phyloP scores from a whole-genome alignment of 441 rosid genomes.

The Euphorbia celastroides region DNA sequence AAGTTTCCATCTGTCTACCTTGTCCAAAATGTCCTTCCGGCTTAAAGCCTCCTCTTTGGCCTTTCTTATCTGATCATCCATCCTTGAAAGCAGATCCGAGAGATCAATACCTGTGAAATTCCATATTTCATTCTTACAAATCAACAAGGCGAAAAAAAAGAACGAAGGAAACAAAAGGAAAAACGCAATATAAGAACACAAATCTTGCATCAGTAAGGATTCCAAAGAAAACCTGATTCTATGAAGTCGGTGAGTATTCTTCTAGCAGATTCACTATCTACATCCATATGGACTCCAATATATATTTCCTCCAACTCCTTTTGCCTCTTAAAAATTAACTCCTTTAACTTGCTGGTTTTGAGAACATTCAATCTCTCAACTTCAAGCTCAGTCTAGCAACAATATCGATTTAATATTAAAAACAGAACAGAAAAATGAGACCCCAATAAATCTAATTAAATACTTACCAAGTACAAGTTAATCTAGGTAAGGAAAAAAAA shows the following conservation, averaged over 20 bases:
- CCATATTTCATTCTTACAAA: neutral
- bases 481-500: conserved; percentile 3
- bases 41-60: conserved; percentile 78
- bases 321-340: conserved; percentile 76
- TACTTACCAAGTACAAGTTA: neutral
- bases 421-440: too few species aligned
- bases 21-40: conserved; percentile 78
- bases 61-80: conserved; percentile 70
- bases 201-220: neutral
- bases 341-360: conserved; percentile 82
- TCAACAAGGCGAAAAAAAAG: neutral
- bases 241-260: conserved; percentile 46
- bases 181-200: neutral
- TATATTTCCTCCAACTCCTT: conserved; percentile 74
- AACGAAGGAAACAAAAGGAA: neutral
- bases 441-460: neutral
- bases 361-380: conserved; percentile 56
- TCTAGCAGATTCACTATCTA: conserved; percentile 54
- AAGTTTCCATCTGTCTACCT: conserved; percentile 78
- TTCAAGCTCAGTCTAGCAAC: conserved; percentile 55
- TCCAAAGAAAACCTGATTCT: conserved; percentile 50
- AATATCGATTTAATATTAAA: neutral
- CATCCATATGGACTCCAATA: conserved; percentile 61
- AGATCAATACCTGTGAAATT: conserved; percentile 35
- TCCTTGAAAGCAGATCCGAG: conserved; percentile 60